Evolutionary conservation across 192 early-diverging fungal genomes (phyloP).

Genomic region (Gorgonomyces haynaldii): DNA sequence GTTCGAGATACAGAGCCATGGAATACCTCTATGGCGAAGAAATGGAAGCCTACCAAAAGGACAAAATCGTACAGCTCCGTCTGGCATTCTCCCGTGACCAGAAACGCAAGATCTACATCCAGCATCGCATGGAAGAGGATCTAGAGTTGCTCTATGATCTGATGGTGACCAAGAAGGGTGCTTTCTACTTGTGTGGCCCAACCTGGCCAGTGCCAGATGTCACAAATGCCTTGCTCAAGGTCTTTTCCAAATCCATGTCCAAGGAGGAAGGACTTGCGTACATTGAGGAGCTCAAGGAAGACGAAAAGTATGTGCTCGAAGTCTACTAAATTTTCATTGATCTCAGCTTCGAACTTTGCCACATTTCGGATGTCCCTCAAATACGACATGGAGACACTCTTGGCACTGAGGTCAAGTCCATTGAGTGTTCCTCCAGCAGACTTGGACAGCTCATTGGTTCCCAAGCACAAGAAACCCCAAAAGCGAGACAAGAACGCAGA

Average conservation of each 20-base stretch:
- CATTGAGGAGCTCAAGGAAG: conserved; percentile 85
- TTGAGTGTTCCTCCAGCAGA: too few species aligned
- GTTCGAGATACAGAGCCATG: conserved; percentile 81
- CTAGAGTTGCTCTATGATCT: conserved; percentile 57
- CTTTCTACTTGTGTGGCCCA: conserved; percentile 95
- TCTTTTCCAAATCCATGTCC: conserved; percentile 59
- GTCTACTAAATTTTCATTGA: conserved; percentile 36
- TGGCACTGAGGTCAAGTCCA: too few species aligned
- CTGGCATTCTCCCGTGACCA: conserved; percentile 94
- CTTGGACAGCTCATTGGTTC: too few species aligned
- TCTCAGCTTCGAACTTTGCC: neutral
- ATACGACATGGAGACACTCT: too few species aligned
- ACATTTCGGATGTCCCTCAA: too few species aligned
- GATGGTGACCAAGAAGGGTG: conserved; percentile 63
- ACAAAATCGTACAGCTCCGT: conserved; percentile 75
- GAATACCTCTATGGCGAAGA: conserved; percentile 97
- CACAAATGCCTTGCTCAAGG: conserved; percentile 73
- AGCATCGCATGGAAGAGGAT: conserved; percentile 89
- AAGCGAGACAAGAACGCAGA: too few species aligned
- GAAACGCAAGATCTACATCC: conserved; percentile 89
- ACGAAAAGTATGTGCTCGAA: conserved; percentile 85
- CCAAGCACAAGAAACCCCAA: too few species aligned
- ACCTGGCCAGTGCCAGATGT: conserved; percentile 95
- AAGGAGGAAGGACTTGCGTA: conserved; percentile 51
- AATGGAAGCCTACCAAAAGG: conserved; percentile 83